phyloP scores from a whole-genome alignment of 116 monocot species.

The Cymodocea nodosa region DNA sequence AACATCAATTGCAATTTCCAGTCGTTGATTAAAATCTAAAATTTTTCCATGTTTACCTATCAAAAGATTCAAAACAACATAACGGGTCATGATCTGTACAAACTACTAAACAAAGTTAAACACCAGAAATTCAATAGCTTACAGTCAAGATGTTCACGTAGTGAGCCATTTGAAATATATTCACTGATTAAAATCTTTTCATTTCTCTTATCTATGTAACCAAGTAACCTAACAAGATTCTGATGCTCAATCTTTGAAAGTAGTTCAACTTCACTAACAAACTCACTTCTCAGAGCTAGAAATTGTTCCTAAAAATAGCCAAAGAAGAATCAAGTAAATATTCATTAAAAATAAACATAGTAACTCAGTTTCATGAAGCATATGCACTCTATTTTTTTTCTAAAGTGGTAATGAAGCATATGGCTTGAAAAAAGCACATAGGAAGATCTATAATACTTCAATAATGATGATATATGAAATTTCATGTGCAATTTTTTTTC shows the following conservation, averaged over 20 bases:
- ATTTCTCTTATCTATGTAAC: constrained; percentile 46
- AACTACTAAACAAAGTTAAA: too few species aligned
- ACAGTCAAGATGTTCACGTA: constrained; percentile 88
- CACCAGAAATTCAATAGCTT: constrained; percentile 1
- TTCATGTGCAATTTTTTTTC: too few species aligned
- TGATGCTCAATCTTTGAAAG: constrained; percentile 67
- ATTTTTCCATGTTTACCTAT: constrained; percentile 50
- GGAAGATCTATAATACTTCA: too few species aligned
- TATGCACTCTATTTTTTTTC: too few species aligned
- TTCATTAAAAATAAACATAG: neutral
- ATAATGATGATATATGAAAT: too few species aligned
- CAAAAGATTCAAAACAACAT: neutral
- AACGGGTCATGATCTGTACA: too few species aligned
- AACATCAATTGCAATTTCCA: constrained; percentile 86
- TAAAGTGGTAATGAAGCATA: too few species aligned
- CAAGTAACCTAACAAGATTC: constrained; percentile 62
- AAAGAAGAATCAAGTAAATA: neutral
- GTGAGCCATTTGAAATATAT: constrained; percentile 77
- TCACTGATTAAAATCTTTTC: constrained; percentile 60
- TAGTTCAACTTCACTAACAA: constrained; percentile 55
- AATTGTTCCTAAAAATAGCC: constrained; percentile 30
- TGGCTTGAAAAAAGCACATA: too few species aligned
- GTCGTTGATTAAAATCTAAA: constrained; percentile 74
- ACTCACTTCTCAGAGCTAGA: constrained; percentile 22
- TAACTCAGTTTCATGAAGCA: neutral